Evolutionary conservation across 306 rosid species (phyloP), one percentile per base, ranked within the genome.

Genomic region (Vigna hirtella): DNA sequence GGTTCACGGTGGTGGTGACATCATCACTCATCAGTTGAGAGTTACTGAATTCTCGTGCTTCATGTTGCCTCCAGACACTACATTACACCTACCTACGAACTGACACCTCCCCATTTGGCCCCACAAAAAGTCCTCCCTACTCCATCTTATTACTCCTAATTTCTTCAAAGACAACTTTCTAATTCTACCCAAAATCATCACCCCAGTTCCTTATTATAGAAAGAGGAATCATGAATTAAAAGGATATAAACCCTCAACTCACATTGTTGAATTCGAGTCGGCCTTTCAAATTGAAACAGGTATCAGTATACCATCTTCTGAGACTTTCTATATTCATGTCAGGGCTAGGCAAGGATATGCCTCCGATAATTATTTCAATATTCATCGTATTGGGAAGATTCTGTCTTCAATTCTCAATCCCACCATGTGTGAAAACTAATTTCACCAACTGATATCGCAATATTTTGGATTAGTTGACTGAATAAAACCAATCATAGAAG

Each of bases 21-120:
- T 74, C 82, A 77, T 74, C 82, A 50, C 10, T 22, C 53, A 66
- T 66, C 18, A 12, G 79, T 55, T 65, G 2, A 61, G 79, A 58
- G 72, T 72, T 67, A 50, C 88, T 77, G 80, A 79, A 79, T 68
- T 69, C 85, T 82, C 86, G 74, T 77, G 84, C 74, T 85, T 59
- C 16, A 43, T 89, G 93, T 87, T 86, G 84, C 66, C 71, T 77
- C 77, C 77, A 59, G 87, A 77, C 77, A 62, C 66, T 65, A 82
- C 96, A 89, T 47, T 76, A 62, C 73, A 78, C 90, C 88, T 11
- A 85, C 88, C 90, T 82, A 73, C 87, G 77, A 87, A 70, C 88
- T 79, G 90, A 85, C 91, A 84, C 73, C 79, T 76, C 83, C 67
- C 73, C 57, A 58, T 71, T 70, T 69, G 83, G 83, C 70, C 66